Conservation (phyloP, 1,139 yeast species). For the Yamadazyma trypodendri region DNA sequence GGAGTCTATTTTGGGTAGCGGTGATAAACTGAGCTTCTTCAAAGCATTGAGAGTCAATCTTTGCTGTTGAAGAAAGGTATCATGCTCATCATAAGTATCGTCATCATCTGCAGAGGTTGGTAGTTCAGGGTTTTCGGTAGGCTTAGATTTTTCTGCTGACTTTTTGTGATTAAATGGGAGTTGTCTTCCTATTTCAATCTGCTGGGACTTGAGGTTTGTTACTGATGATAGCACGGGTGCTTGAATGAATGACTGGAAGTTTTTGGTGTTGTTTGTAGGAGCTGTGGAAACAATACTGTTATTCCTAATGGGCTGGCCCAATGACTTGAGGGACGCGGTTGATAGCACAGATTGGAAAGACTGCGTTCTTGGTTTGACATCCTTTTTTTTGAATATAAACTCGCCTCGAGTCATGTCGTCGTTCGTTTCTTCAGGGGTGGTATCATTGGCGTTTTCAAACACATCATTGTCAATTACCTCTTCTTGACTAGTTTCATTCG, state of each 20-base stretch:
- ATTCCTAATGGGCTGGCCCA: conserved; percentile 31
- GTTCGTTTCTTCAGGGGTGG: not conserved
- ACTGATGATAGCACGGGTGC: conserved; percentile 48
- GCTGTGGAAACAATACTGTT: conserved; percentile 21
- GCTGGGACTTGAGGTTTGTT: conserved; percentile 29
- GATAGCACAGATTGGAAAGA: conserved; percentile 66
- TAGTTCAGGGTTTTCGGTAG: not conserved
- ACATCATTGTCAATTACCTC: too few relatives aligned
- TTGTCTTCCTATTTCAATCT: conserved; percentile 43
- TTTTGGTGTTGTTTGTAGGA: conserved; percentile 23
- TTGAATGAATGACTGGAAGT: conserved; percentile 49
- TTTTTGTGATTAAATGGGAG: conserved; percentile 36
- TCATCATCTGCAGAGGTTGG: conserved; percentile 14
- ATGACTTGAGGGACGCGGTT: conserved; percentile 55
- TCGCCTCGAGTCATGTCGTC: not conserved
- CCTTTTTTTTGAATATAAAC: conserved; percentile 48
- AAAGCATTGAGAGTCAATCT: conserved; percentile 45
- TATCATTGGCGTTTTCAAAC: not conserved
- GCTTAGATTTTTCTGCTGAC: conserved; percentile 4
- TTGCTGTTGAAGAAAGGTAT: conserved; percentile 42
- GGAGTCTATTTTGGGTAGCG: conserved; percentile 32
- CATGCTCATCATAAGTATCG: conserved; percentile 29
- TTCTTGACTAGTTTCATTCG: too few relatives aligned
- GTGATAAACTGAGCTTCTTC: conserved; percentile 45
- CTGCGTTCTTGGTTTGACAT: conserved; percentile 53